Evolutionary conservation across 441 rosid genomes (phyloP), one percentile per base, ranked within the genome.

Genomic region (Populus hybrid): DNA sequence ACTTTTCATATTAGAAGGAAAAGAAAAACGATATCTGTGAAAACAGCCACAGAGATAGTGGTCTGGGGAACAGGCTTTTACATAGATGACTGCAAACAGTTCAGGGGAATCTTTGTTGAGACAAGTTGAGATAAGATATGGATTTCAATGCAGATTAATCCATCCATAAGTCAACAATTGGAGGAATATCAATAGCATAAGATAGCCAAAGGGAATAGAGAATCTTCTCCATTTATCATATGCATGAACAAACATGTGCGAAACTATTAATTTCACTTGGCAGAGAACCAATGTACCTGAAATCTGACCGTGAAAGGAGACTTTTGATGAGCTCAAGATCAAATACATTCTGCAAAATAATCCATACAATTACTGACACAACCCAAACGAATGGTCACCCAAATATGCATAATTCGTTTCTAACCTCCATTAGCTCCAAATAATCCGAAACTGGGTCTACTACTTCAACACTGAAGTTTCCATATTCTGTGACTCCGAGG

Each of bases 361-460:
- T 74, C 73, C 67, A 82, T 38, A 79, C 23, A 75, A 21, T 84
- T 67, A 82, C 28, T 76, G 67, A 75, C 46, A 68, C 61, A 6
- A 65, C 74, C 80, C 75, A 73, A 79, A 74, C 32, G 59, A 70
- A 65, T 54, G 71, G 57, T 73, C 72, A 79, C 72, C 68, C 28
- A 38, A 79, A 73, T 36, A 35, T 78, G 72, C 67, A 67, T 40
- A 34, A 64, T 68, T 67, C 78, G 35, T 73, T 79, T 84, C 89
- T 79, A 76, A 93, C 98, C 95, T 94, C 95, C 98, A 96, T 88
- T 75, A 96, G 84, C 85, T 92, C 98, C 89, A 94, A 83, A 79
- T 93, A 94, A 84, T 94, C 98, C 7, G 97, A 88, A 84, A 96
- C 96, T 5, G 99, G 96, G 83, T 93, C 95, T 76, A 94, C 84